A percentile compares a stretch with the other conserved stretches of the same genome.
phyloP scores from a whole-genome alignment of 2,329 filamentous ascomycete species.

The Arthroderma sp. region DNA sequence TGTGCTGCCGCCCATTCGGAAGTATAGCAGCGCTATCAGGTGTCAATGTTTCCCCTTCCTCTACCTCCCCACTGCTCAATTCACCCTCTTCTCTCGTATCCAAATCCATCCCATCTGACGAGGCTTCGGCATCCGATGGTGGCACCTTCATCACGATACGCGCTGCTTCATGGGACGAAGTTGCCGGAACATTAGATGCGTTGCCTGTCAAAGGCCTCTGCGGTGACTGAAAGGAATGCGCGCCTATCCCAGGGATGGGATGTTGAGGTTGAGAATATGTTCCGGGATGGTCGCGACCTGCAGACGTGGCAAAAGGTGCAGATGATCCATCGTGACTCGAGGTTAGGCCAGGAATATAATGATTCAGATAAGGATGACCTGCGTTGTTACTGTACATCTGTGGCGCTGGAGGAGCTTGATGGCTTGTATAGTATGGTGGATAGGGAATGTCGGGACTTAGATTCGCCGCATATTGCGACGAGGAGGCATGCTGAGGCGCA shows the following conservation, averaged over 20 bases:
- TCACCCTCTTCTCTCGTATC: conserved; percentile 59
- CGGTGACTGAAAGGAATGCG: too few relatives aligned
- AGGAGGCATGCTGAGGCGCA: conserved; percentile 23
- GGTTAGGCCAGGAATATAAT: conserved; percentile 20
- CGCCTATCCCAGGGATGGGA: too few relatives aligned
- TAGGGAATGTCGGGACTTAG: conserved; percentile 13
- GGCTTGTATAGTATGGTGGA: conserved; percentile 15
- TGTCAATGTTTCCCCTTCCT: conserved; percentile 1
- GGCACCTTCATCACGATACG: too few relatives aligned
- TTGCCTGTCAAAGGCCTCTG: not conserved
- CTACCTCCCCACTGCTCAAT: conserved; percentile 51
- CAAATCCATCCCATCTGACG: conserved; percentile 18
- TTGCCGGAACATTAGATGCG: not conserved
- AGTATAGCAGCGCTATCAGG: not conserved
- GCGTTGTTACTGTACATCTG: conserved; percentile 16
- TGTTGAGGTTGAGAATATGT: too few relatives aligned
- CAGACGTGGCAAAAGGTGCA: conserved; percentile 16
- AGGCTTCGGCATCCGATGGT: not conserved
- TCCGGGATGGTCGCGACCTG: too few relatives aligned
- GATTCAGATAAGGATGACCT: conserved; percentile 15
- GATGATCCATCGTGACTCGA: conserved; percentile 14
- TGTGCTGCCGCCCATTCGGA: not conserved
- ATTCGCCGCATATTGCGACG: conserved; percentile 24
- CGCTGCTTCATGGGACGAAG: too few relatives aligned
- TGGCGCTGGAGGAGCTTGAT: conserved; percentile 14